Conservation (phyloP, 495 filamentous ascomycete species). For the Rostrohypoxylon terebratum region DNA sequence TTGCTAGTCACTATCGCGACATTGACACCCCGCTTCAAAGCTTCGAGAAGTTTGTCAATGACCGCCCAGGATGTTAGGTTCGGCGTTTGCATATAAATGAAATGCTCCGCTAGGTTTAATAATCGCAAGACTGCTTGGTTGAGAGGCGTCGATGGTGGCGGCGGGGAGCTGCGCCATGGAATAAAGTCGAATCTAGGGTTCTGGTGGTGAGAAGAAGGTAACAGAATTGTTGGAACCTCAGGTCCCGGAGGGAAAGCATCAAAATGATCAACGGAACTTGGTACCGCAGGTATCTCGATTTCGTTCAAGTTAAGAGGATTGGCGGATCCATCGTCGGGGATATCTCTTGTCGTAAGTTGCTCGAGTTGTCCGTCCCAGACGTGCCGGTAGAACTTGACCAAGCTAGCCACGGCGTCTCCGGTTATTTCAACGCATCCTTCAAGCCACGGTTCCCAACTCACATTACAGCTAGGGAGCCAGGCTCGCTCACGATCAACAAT, state of each 20-base stretch:
- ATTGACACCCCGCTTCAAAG: conserved; percentile 68
- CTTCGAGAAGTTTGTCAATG: conserved; percentile 64
- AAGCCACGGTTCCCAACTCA: conserved; percentile 82
- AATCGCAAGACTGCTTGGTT: conserved; percentile 70
- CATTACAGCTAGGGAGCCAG: conserved; percentile 76
- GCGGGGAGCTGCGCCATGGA: conserved; percentile 57
- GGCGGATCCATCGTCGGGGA: not conserved
- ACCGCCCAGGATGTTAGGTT: conserved; percentile 74
- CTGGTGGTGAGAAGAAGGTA: conserved; percentile 75
- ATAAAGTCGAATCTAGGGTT: conserved; percentile 66
- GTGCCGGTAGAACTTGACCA: conserved; percentile 68
- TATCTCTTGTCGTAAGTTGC: conserved; percentile 24
- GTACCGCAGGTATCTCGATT: conserved; percentile 22
- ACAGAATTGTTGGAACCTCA: conserved; percentile 63
- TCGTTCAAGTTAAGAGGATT: conserved; percentile 17
- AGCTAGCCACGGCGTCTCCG: conserved; percentile 65
- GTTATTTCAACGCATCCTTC: conserved; percentile 73
- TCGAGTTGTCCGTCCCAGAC: conserved; percentile 64
- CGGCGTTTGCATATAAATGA: conserved; percentile 75
- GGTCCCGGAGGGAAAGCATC: conserved; percentile 18
- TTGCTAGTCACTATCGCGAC: conserved; percentile 72
- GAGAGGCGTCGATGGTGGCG: conserved; percentile 71
- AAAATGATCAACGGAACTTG: conserved; percentile 23
- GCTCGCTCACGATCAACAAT: conserved; percentile 72
- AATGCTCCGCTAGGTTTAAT: conserved; percentile 61